Evolutionary conservation across 1,139 yeast genomes (phyloP).

Genomic region (Pichia sp.): DNA sequence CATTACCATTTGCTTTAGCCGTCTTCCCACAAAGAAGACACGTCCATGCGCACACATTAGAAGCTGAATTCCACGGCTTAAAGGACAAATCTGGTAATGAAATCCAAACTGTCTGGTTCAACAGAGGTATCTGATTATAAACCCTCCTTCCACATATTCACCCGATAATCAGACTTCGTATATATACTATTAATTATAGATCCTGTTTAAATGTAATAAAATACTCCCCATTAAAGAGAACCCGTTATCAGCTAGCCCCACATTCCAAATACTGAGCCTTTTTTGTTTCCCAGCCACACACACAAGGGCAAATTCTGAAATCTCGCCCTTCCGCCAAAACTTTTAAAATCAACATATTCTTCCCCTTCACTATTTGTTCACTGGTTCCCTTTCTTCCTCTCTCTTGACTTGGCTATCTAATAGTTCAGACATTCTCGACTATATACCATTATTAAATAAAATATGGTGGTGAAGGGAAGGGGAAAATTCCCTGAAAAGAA

Average conservation of each 20-base stretch:
- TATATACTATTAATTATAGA: not conserved
- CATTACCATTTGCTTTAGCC: conserved; percentile 91
- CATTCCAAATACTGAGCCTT: not conserved
- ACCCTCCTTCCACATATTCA: too few relatives aligned
- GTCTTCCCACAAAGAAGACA: conserved; percentile 88
- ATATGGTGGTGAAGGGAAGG: conserved; percentile 25
- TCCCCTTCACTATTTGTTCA: too few relatives aligned
- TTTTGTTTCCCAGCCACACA: not conserved
- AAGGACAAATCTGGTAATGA: conserved; percentile 63
- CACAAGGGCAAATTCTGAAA: too few relatives aligned
- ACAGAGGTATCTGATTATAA: conserved; percentile 66
- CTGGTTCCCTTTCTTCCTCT: too few relatives aligned
- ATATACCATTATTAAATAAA: too few relatives aligned
- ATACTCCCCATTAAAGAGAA: too few relatives aligned
- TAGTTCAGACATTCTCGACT: too few relatives aligned
- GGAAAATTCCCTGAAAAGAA: conserved; percentile 16
- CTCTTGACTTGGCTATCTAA: too few relatives aligned
- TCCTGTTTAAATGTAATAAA: not conserved
- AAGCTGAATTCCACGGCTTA: conserved; percentile 57
- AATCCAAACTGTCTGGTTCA: conserved; percentile 69
- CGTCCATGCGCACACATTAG: conserved; percentile 58
- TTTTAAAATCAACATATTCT: too few relatives aligned
- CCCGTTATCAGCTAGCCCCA: too few relatives aligned
- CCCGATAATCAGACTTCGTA: too few relatives aligned
- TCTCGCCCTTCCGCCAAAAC: too few relatives aligned